A percentile compares a stretch with the other conserved stretches of the same genome.
phyloP scores from a whole-genome alignment of 2,329 filamentous ascomycete species.

The Daldinia eschscholtzii region DNA sequence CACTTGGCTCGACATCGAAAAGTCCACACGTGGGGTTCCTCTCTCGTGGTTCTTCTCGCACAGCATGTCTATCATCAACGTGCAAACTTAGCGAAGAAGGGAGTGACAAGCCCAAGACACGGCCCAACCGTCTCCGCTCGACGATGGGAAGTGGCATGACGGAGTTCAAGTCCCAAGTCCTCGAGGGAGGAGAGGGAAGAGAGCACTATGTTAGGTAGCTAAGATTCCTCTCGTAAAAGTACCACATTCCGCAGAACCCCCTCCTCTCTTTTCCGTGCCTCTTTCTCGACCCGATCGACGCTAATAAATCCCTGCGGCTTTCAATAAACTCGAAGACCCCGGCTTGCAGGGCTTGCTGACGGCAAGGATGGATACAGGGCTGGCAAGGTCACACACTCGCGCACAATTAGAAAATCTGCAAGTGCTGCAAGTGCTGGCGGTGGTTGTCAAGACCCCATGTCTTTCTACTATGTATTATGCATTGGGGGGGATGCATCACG shows the following conservation, averaged over 20 bases:
- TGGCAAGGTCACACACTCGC: constrained; percentile 43
- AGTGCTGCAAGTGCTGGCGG: constrained; percentile 45
- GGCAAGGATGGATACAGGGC: constrained; percentile 46
- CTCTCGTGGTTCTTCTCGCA: constrained; percentile 44
- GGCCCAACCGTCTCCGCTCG: constrained; percentile 33
- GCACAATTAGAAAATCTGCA: constrained; percentile 46
- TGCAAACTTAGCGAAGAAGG: constrained; percentile 38
- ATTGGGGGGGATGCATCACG: constrained; percentile 41
- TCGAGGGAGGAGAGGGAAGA: constrained; percentile 20
- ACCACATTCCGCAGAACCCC: constrained; percentile 40
- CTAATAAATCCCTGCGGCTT: constrained; percentile 45
- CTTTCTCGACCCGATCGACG: constrained; percentile 39
- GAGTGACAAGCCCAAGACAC: constrained; percentile 41
- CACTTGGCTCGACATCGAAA: constrained; percentile 36
- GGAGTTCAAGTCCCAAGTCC: constrained; percentile 8
- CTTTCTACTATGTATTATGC: constrained; percentile 26
- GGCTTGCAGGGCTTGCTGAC: constrained; percentile 42
- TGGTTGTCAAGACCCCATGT: constrained; percentile 40
- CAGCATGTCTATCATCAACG: constrained; percentile 44
- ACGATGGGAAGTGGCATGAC: constrained; percentile 32
- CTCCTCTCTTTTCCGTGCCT: constrained; percentile 34
- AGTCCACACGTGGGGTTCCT: constrained; percentile 43
- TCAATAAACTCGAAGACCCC: constrained; percentile 46
- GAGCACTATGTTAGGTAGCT: constrained; percentile 16
- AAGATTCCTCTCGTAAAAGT: constrained; percentile 23